A percentile compares a stretch with the other conserved stretches of the same genome.
Conservation (phyloP, 805 yeast species). For the Candida qinlingensis region DNA sequence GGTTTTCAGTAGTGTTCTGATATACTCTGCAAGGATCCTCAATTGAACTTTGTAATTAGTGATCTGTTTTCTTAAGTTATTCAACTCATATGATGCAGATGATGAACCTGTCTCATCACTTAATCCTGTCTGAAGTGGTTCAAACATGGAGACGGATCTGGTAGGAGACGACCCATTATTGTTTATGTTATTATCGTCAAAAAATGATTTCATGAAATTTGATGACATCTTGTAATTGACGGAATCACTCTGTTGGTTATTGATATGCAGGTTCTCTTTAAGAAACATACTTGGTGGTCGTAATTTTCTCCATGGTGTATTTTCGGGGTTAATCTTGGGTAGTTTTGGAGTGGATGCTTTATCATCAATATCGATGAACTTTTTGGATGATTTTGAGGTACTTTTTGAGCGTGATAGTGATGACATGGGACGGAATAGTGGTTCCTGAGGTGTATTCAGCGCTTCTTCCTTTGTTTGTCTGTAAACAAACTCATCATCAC, state of each 20-base stretch:
- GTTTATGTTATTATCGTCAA: constrained; percentile 10
- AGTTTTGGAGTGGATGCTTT: constrained; percentile 24
- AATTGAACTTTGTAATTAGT: constrained; percentile 36
- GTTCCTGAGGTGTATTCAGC: background rate
- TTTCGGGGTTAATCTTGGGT: constrained; percentile 30
- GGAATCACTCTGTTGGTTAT: background rate
- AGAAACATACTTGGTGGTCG: constrained; percentile 20
- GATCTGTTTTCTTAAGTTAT: constrained; percentile 35
- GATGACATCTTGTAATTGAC: constrained; percentile 5
- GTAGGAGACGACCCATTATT: constrained; percentile 6
- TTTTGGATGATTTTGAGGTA: constrained; percentile 1
- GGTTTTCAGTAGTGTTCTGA: constrained; percentile 15
- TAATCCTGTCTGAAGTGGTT: constrained; percentile 4
- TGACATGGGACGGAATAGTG: background rate
- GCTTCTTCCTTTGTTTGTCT: background rate
- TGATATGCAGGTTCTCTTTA: constrained; percentile 3
- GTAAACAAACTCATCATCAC: background rate
- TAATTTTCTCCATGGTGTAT: constrained; percentile 33
- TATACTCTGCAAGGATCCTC: constrained; percentile 28
- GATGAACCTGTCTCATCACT: constrained; percentile 12
- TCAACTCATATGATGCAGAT: constrained; percentile 26
- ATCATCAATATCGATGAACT: constrained; percentile 24
- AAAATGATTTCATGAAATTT: constrained; percentile 20
- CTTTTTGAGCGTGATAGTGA: constrained; percentile 1
- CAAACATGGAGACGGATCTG: constrained; percentile 20